Conservation (phyloP, 75 land plant species). For the Azolla pinnata region DNA sequence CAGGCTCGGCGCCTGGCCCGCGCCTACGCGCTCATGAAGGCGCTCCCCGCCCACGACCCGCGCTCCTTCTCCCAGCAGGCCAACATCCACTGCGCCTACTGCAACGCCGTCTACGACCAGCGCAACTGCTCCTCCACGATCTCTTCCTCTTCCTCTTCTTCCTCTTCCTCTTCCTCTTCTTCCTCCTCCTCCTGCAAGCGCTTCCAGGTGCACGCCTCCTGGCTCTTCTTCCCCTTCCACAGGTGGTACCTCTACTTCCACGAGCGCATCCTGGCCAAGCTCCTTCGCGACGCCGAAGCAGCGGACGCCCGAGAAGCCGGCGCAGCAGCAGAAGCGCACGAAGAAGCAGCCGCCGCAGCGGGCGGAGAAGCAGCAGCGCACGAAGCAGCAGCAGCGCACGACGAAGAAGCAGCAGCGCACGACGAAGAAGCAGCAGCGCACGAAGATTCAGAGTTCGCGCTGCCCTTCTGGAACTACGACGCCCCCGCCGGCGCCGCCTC, state of each 20-base stretch:
- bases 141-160: slow-evolving; percentile 32
- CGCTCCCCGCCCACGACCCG: slow-evolving; percentile 43
- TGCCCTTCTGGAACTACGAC: slow-evolving; percentile 75
- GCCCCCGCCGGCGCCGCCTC: slow-evolving; percentile 22
- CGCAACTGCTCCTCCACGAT: too few species aligned
- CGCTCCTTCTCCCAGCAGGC: slow-evolving; percentile 49
- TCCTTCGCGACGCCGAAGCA: slow-evolving; percentile 48
- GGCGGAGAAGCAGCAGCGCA: too few species aligned
- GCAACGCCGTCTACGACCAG: slow-evolving; percentile 31
- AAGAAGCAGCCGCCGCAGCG: too few species aligned
- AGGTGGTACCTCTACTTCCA: slow-evolving; percentile 48
- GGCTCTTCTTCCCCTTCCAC: slow-evolving; percentile 68
- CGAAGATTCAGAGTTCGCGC: slow-evolving; percentile 39
- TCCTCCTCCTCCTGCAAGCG: slow-evolving; percentile 24
- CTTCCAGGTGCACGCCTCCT: slow-evolving; percentile 40
- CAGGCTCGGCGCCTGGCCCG: too few species aligned
- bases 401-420: too few species aligned
- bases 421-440: too few species aligned
- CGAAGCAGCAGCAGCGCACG: too few species aligned
- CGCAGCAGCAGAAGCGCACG: too few species aligned
- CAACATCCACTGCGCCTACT: slow-evolving; percentile 56
- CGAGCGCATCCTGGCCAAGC: slow-evolving; percentile 53
- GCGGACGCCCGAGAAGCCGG: too few species aligned
- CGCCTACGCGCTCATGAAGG: slow-evolving; percentile 37
- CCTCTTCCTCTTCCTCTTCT: slow-evolving; percentile 19